These are phyloP conservation scores for Verticillium zaregamsianum DNA, from an alignment of 2,329 filamentous ascomycete species.

Conservation along the genomic window DNA sequence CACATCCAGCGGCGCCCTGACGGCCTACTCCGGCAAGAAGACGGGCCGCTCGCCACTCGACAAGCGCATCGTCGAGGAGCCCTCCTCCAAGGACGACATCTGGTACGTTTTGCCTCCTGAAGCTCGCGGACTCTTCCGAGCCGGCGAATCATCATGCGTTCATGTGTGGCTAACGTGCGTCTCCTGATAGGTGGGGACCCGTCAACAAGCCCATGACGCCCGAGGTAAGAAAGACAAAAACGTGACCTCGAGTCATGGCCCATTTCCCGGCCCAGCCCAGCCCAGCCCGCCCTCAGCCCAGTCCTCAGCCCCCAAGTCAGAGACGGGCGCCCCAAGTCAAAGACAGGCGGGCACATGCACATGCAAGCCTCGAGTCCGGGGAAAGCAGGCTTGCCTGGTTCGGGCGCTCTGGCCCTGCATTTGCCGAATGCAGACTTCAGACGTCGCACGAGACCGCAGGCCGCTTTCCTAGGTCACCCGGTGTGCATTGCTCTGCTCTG, in stretches of 20 bases:
- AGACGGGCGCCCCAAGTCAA: neutral
- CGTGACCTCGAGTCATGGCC: constrained; percentile 5
- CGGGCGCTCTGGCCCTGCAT: neutral
- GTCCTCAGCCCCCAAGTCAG: neutral
- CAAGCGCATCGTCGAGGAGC: constrained; percentile 95
- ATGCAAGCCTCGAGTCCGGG: neutral
- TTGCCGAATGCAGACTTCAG: neutral
- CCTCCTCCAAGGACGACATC: constrained; percentile 81
- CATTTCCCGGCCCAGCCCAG: neutral
- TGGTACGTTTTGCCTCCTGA: constrained; percentile 52
- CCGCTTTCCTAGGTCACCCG: neutral
- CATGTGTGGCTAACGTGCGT: constrained; percentile 9
- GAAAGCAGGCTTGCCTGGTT: neutral
- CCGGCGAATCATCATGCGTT: constrained; percentile 1
- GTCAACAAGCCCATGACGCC: constrained; percentile 99
- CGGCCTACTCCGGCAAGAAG: constrained; percentile 97
- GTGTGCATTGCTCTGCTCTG: no score
- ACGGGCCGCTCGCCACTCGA: constrained; percentile 94
- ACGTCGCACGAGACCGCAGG: neutral
- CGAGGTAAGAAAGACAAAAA: constrained; percentile 63
- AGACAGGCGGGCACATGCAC: neutral
- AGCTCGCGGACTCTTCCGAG: no score
- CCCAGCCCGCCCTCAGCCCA: neutral
- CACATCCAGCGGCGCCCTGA: constrained; percentile 90
- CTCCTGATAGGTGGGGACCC: constrained; percentile 69